Evolutionary conservation across 2,329 filamentous ascomycete species (phyloP), one percentile per base, ranked within the genome.

Genomic region (Colletotrichum sp.): DNA sequence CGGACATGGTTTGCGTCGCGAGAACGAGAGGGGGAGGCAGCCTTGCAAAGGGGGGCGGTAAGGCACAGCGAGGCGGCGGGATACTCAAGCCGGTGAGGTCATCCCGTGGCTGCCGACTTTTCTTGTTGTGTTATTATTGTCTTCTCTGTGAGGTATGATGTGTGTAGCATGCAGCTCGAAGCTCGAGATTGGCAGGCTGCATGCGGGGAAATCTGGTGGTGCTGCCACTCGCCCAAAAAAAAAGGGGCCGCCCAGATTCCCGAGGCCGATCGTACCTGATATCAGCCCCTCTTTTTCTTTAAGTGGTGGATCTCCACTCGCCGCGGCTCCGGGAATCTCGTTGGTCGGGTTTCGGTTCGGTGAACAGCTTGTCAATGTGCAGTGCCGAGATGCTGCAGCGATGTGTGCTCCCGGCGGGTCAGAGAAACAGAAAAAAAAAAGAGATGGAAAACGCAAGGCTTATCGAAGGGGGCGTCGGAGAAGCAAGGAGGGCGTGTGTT

Each of bases 21-120:
- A 76, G 69, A 73, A 59, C 72, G 59, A 72, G 62, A 72, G 72
- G 69, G 69, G 34, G 52, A 30, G 32, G 30, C 18, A 21, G 44
- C 44, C 44, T 49, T 49, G 44, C n/a, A 49, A 49, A 49, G 44
- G 69, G 12, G 26, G 59, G 18, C 7, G 59, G 28, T 30, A 32
- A 34, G 28, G 30, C 59, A 62, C 28, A 60, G 28, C 57, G 13
- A 30, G 5, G 18, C 28, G 30, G 59, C 30, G 59, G 26, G 39
- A 36, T 18, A 28, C 39, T 9, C 26, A 30, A 32, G 32, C 28
- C 30, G 30, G 68, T 71, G 72, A 75, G 68, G 69, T 55, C 68
- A 36, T 75, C 44, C 52, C 32, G 16, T n/a, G 21, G 44, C 55
- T 32, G 32, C 68, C 59, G 26, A 32, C 18, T 21, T 24, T 62